Base-by-base conservation (phyloP, 768 basidiomycete species). In the Hypholoma sublateritium region DNA sequence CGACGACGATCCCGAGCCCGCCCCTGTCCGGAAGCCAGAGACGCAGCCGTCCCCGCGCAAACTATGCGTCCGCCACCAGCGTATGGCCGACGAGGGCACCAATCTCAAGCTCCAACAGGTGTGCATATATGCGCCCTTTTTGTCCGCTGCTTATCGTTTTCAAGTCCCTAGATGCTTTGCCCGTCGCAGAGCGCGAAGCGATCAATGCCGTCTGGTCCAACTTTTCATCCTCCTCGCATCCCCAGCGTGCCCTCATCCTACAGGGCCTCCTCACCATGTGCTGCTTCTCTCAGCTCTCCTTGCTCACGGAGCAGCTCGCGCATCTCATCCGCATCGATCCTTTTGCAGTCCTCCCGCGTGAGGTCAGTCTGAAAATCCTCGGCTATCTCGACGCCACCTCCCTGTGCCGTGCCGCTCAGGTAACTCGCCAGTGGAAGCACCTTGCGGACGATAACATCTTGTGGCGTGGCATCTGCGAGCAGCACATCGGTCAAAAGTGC, bases 221-320 rank as follows among this genome's bases (percentile, higher is more conserved):
- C 65, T 99, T 99, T 74, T 96, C 94, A 17, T 91, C 93, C 0
- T 96, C 96, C 1, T 87, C 94, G 0, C 94, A 98, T 65, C 85
- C 89, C 5, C 86, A 91, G 35, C 84, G 97, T 36, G 93, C 91
- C 53, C 86, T 98, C 69, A 98, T 98, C 69, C 88, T 99, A 48
- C 93, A 92, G 65, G 97, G 97, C 39, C 83, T 99, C 57, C 86
- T 99, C 63, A 98, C 97, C 14, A 98, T 99, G 94, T 98, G 95
- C 72, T 98, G 97, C 74, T 98, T 97, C 78, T 95, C 92, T 46
- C 95, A 99, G 67, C 87, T 99, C 25, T 98, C 97, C 24, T 89
- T 98, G 49, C 88, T 99, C 57, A 89, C 94, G 28, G 93, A 97
- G 60, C 89, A 94, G 52, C 91, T 98, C 58, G 79, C 86, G 34